Conservation (phyloP, 164 flowering plant species). For the Brasenia schreberi region DNA sequence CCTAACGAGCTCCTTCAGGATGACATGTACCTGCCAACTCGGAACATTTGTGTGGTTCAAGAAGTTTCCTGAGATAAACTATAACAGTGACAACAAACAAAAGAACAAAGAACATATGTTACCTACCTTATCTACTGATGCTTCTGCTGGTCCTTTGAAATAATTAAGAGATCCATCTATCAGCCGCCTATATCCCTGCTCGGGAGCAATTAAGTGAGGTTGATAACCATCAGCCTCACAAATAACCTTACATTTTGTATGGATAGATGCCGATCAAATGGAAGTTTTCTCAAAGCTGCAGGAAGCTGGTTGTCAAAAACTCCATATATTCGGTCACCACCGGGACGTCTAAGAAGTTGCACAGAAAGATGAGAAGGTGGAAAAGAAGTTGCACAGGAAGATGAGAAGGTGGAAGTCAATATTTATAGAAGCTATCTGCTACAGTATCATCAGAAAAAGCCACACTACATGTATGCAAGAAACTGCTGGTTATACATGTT, state of each 20-base stretch:
- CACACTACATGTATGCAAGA: too few species aligned
- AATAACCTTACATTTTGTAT: slow-evolving; percentile 67
- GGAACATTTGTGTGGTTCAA: background rate
- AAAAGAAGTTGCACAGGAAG: slow-evolving; percentile 7
- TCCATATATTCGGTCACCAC: slow-evolving; percentile 82
- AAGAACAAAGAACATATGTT: background rate
- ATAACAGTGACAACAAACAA: background rate
- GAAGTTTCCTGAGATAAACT: background rate
- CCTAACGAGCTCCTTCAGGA: slow-evolving; percentile 35
- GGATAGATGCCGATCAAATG: slow-evolving; percentile 78
- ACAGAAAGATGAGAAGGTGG: background rate
- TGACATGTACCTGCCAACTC: slow-evolving; percentile 26
- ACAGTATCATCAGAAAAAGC: too few species aligned
- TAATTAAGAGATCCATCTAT: slow-evolving; percentile 49
- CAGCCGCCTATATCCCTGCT: slow-evolving; percentile 67
- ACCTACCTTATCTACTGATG: slow-evolving; percentile 73
- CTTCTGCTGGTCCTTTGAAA: slow-evolving; percentile 81
- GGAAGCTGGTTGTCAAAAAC: slow-evolving; percentile 86
- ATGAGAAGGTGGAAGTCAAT: slow-evolving; percentile 2
- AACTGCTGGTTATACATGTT: too few species aligned
- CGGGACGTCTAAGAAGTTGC: slow-evolving; percentile 46
- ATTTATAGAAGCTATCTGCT: too few species aligned
- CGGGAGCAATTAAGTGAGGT: slow-evolving; percentile 86
- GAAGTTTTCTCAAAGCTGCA: slow-evolving; percentile 78
- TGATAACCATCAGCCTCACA: slow-evolving; percentile 90